Conservation (phyloP, 2,329 filamentous ascomycete genomes). For the Cercospora sojina region DNA sequence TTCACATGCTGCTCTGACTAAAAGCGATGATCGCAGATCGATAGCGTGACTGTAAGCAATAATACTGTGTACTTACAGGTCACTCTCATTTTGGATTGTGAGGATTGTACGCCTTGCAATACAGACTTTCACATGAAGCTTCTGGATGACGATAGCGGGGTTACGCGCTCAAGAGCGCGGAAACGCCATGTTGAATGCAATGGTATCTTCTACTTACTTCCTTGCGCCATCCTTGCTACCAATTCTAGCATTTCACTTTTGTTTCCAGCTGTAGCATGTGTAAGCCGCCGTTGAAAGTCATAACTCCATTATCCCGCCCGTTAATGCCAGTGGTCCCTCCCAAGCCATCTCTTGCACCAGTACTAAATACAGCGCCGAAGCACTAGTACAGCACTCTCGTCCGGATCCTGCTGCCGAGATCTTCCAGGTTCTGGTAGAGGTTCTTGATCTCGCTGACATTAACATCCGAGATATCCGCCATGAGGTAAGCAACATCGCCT, state of each 20-base stretch:
- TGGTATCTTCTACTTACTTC: constrained; percentile 13
- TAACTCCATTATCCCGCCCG: background rate
- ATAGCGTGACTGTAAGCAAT: too few relatives aligned
- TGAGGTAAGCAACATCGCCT: constrained; percentile 91
- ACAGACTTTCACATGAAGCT: background rate
- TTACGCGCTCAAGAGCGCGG: background rate
- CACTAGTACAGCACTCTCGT: constrained; percentile 50
- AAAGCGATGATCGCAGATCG: background rate
- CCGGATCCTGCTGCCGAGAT: constrained; percentile 54
- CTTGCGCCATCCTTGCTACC: background rate
- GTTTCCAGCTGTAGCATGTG: background rate
- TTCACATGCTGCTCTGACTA: background rate
- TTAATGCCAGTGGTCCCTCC: background rate
- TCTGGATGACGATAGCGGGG: background rate
- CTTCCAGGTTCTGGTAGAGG: constrained; percentile 78
- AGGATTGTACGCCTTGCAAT: background rate
- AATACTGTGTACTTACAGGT: background rate
- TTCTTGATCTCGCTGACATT: constrained; percentile 78
- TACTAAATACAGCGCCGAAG: background rate
- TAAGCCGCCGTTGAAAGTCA: background rate
- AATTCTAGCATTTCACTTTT: background rate
- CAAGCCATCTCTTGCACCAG: background rate
- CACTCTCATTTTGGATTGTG: background rate
- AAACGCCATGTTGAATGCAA: constrained; percentile 25
- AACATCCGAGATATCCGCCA: constrained; percentile 94